Percentiles rank a stretch among this genome's conserved stretches.
Conservation (phyloP, 1,284 basidiomycete genomes). For the Ceratobasidium sp. region DNA sequence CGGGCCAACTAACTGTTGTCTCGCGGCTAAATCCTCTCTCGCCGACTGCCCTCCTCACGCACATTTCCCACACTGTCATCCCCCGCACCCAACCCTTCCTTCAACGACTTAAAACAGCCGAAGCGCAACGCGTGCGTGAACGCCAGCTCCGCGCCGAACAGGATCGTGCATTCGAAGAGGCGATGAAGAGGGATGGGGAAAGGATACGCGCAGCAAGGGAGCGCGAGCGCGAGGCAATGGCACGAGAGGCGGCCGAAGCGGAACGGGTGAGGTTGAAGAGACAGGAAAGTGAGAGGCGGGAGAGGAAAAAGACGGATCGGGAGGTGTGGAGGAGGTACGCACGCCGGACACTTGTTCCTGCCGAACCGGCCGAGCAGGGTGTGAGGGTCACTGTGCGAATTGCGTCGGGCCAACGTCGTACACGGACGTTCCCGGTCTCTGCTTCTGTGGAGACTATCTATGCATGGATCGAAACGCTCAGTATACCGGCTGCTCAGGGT, state of each 20-base stretch:
- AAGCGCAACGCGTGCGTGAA: constrained; percentile 68
- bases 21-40: constrained; percentile 79
- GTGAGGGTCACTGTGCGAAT: constrained; percentile 76
- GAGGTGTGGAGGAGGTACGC: constrained; percentile 64
- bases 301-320: constrained; percentile 56
- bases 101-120: constrained; percentile 66
- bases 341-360: constrained; percentile 45
- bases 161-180: constrained; percentile 80
- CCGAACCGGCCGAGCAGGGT: constrained; percentile 51
- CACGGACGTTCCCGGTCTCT: constrained; percentile 67
- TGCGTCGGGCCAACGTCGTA: constrained; percentile 71
- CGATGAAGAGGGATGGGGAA: constrained; percentile 76
- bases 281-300: constrained; percentile 54
- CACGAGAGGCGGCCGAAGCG: constrained; percentile 60
- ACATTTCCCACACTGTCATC: constrained; percentile 76
- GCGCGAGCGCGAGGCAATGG: constrained; percentile 54
- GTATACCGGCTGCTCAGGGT: constrained; percentile 59
- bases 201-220: constrained; percentile 60
- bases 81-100: constrained; percentile 85
- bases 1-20: constrained; percentile 78
- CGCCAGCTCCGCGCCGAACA: constrained; percentile 82
- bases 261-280: constrained; percentile 53
- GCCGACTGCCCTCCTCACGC: constrained; percentile 69
- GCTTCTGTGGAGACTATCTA: constrained; percentile 74
- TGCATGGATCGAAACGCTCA: constrained; percentile 72